phyloP scores from a whole-genome alignment of 331 rosid genomes.

The Quercus phellos region DNA sequence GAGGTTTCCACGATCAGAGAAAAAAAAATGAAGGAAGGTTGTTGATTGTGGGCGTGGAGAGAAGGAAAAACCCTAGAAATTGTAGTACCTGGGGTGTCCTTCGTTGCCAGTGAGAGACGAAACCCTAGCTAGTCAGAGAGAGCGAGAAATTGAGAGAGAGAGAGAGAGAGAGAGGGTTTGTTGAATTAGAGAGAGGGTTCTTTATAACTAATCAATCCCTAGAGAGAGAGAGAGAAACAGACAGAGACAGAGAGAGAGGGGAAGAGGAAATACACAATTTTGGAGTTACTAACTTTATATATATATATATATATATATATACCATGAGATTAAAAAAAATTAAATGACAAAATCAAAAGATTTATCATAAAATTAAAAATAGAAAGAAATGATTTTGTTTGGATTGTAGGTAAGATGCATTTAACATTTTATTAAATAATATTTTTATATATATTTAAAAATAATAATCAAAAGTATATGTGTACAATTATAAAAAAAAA shows the following conservation, averaged over 20 bases:
- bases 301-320: neutral
- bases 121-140: conserved; percentile 48
- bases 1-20: conserved; percentile 16
- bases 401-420: no score
- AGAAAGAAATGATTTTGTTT: no score
- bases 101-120: conserved; percentile 20
- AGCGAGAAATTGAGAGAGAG: conserved; percentile 2
- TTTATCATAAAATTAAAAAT: no score
- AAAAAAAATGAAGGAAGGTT: neutral
- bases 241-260: neutral
- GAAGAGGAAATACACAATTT: conserved; percentile 13
- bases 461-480: no score
- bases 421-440: no score
- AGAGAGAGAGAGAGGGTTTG: conserved; percentile 1
- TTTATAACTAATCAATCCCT: conserved; percentile 18
- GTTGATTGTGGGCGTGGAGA: neutral
- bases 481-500: no score
- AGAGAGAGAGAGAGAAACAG: neutral
- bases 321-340: no score
- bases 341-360: no score
- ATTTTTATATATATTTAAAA: no score
- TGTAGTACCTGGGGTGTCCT: neutral
- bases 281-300: neutral
- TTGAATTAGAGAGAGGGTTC: conserved; percentile 10
- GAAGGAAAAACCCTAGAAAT: conserved; percentile 26